These are phyloP conservation scores for Nephelium lappaceum DNA, from an alignment of 345 rosid genomes.

Conservation along the genomic window DNA sequence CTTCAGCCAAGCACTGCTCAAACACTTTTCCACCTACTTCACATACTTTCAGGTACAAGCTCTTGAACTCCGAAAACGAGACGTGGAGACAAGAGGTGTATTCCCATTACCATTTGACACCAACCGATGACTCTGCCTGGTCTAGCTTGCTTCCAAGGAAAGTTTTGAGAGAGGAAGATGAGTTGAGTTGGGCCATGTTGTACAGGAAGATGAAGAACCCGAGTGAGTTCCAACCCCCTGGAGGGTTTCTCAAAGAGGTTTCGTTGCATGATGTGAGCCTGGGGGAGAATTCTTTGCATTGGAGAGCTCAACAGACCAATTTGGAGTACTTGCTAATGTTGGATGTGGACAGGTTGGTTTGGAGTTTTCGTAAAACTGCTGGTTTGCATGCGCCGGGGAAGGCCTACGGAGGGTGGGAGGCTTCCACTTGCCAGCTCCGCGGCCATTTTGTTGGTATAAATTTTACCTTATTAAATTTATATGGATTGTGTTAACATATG, in stretches of 20 bases:
- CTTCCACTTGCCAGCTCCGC: slow-evolving; percentile 37
- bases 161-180: slow-evolving; percentile 42
- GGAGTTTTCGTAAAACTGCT: slow-evolving; percentile 58
- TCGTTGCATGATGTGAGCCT: slow-evolving; percentile 51
- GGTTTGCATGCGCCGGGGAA: slow-evolving; percentile 47
- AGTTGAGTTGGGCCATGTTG: slow-evolving; percentile 33
- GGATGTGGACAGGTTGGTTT: slow-evolving; percentile 51
- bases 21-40: slow-evolving; percentile 44
- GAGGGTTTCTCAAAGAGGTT: slow-evolving; percentile 45
- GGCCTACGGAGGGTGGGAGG: slow-evolving; percentile 62
- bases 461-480: too few relatives aligned
- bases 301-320: slow-evolving; percentile 57
- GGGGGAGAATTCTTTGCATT: slow-evolving; percentile 44
- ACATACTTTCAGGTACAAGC: slow-evolving; percentile 41
- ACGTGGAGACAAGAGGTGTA: slow-evolving; percentile 41
- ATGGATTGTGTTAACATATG: neutral
- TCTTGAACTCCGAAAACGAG: slow-evolving; percentile 38
- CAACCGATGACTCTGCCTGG: slow-evolving; percentile 51
- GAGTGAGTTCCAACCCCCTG: slow-evolving; percentile 10
- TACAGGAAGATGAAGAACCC: slow-evolving; percentile 31
- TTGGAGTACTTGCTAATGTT: slow-evolving; percentile 53
- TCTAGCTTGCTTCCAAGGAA: slow-evolving; percentile 46
- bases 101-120: slow-evolving; percentile 47
- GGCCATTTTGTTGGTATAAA: slow-evolving; percentile 54
- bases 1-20: slow-evolving; percentile 47